phyloP scores from a whole-genome alignment of 495 filamentous ascomycete species.

The Cairneyella variabilis region DNA sequence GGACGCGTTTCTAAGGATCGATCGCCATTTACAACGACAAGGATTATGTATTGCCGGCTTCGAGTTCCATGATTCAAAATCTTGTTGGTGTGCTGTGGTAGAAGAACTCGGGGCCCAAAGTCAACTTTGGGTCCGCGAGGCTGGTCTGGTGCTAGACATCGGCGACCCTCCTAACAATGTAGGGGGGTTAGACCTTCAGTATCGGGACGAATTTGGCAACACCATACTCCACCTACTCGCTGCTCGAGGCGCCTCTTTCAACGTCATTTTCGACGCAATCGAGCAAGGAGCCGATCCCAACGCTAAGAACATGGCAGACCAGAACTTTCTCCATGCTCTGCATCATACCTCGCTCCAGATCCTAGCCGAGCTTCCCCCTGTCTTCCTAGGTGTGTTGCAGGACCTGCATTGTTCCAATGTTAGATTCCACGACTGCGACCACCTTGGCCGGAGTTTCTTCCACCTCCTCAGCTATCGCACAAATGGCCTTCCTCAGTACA shows the following conservation, averaged over 20 bases:
- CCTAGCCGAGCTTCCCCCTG: not conserved
- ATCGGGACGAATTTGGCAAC: constrained; percentile 39
- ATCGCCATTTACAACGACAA: not conserved
- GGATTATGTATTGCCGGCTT: not conserved
- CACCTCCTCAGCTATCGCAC: constrained; percentile 21
- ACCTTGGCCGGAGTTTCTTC: constrained; percentile 42
- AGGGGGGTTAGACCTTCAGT: constrained; percentile 16
- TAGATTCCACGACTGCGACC: constrained; percentile 35
- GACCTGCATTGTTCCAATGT: constrained; percentile 15
- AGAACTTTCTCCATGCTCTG: constrained; percentile 47
- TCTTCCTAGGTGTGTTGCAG: not conserved
- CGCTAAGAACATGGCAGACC: constrained; percentile 36
- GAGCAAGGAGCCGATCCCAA: constrained; percentile 26
- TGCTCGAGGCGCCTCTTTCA: constrained; percentile 13
- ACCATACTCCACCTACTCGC: constrained; percentile 41
- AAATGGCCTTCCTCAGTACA: not conserved
- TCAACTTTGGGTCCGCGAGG: not conserved
- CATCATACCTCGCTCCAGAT: constrained; percentile 35
- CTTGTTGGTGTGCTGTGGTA: not conserved
- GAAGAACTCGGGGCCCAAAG: not conserved
- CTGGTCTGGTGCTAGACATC: not conserved
- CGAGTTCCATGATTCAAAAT: not conserved
- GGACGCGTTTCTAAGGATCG: not conserved
- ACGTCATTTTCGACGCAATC: constrained; percentile 27
- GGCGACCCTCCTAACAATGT: not conserved